Evolutionary conservation across 169 alveolate genomes (phyloP), one percentile per base, ranked within the genome.

Genomic region (Cyclospora cayetanensis): DNA sequence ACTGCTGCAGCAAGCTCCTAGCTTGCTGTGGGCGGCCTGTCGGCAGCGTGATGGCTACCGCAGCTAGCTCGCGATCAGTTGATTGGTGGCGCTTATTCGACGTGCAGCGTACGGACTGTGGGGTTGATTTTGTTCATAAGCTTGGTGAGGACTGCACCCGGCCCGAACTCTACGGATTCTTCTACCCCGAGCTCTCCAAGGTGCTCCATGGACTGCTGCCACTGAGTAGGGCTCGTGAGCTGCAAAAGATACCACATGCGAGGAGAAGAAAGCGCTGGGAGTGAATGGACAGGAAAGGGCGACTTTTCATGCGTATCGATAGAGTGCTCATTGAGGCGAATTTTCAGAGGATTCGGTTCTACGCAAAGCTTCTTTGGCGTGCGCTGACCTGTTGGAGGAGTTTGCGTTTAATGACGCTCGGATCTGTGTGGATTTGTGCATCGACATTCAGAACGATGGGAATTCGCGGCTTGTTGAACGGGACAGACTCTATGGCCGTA

Each of bases 401-500:
- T 1, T 90, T 41, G 43, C 90, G 52, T 46, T 92, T 92, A 63
- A 94, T 94, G 68, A 79, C 90, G 27, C 31, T 55, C 9, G 96
- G 96, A 60, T 90, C 95, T 20, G 89, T 77, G 89, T 94, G 94
- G 63, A 94, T 83, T 43, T 50, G 72, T 1, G 95, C 96, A 63
- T 94, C 96, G 25, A 94, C 96, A 72, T 94, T 94, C 65, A 93
- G 88, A 29, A 94, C 52, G 74, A 93, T 90, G 42, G 96, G 96
- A 7, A 94, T 80, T 5, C 83, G 53, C 52, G 93, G 92, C 41
- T 86, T 66, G 68, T 86, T 66, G 72, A 94, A 53, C 5, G 34
- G 84, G 18, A 77, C 77, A n/a, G 72, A 86, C 2, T 66, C 83
- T 63, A 94, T 72, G 20, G 90, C 91, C 41, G 89, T 53, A 41